A percentile compares a stretch with the other conserved stretches of the same genome.
These are phyloP conservation scores for Microcos paniculata DNA, from an alignment of 345 rosid genomes.

Conservation along the genomic window DNA sequence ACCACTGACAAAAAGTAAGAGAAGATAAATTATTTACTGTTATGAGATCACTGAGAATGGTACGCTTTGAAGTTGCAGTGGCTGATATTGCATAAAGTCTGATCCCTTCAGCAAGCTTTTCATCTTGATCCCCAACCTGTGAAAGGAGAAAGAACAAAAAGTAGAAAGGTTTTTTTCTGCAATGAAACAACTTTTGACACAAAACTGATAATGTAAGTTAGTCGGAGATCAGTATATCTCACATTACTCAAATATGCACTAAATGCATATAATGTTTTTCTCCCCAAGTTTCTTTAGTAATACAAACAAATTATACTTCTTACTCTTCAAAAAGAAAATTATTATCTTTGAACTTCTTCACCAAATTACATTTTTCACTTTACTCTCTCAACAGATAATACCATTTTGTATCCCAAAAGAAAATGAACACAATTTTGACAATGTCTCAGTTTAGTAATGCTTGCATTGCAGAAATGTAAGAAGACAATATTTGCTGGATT, in stretches of 20 bases:
- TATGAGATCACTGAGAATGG: slow-evolving; percentile 86
- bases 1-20: not conserved
- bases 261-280: not conserved
- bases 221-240: not conserved
- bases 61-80: slow-evolving; percentile 75
- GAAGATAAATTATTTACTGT: slow-evolving; percentile 46
- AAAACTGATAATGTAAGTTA: not conserved
- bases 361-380: not conserved
- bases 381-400: not conserved
- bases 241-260: not conserved
- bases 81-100: slow-evolving; percentile 81
- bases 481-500: not conserved
- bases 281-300: not conserved
- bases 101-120: slow-evolving; percentile 94
- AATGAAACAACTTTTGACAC: not conserved
- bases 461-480: not conserved
- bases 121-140: slow-evolving; percentile 94
- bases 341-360: not conserved
- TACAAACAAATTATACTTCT: not conserved
- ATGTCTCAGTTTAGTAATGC: not conserved
- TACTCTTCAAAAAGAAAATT: not conserved
- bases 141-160: slow-evolving; percentile 9
- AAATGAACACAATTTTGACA: not conserved
- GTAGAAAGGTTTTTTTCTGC: not conserved
- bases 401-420: not conserved